Conservation (phyloP, 1,284 basidiomycete species). For the Marasmius tenuissimus region DNA sequence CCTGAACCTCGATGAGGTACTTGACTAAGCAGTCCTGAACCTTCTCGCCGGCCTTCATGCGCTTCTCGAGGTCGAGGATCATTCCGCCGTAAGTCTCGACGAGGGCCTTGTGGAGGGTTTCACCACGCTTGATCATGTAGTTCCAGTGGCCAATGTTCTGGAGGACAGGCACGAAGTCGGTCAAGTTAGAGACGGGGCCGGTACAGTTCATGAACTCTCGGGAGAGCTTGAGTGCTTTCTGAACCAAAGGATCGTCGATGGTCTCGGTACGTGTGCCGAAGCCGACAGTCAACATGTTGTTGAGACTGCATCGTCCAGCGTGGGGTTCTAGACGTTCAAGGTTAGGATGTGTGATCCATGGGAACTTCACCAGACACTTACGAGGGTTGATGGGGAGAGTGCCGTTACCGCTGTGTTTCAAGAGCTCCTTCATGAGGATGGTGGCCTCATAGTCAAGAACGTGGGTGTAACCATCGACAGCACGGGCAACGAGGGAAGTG, state of each 20-base stretch:
- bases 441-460: slow-evolving; percentile 37
- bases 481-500: slow-evolving; percentile 29
- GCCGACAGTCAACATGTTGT: slow-evolving; percentile 36
- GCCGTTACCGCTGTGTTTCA: slow-evolving; percentile 29
- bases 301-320: slow-evolving; percentile 8
- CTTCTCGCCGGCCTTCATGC: slow-evolving; percentile 26
- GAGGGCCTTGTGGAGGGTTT: slow-evolving; percentile 33
- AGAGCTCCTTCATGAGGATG: slow-evolving; percentile 33
- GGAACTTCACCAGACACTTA: slow-evolving; percentile 9
- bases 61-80: slow-evolving; percentile 25
- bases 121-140: slow-evolving; percentile 28
- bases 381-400: slow-evolving; percentile 36
- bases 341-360: not conserved
- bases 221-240: slow-evolving; percentile 27
- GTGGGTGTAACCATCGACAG: slow-evolving; percentile 30
- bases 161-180: slow-evolving; percentile 38
- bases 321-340: not conserved
- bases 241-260: slow-evolving; percentile 31
- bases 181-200: slow-evolving; percentile 39
- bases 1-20: slow-evolving; percentile 31
- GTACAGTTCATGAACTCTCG: slow-evolving; percentile 37
- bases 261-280: slow-evolving; percentile 35
- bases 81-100: slow-evolving; percentile 32
- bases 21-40: slow-evolving; percentile 38
- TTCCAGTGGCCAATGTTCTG: slow-evolving; percentile 32